Conservation (phyloP, 306 rosid species). For the Gastrolobium bilobum region DNA sequence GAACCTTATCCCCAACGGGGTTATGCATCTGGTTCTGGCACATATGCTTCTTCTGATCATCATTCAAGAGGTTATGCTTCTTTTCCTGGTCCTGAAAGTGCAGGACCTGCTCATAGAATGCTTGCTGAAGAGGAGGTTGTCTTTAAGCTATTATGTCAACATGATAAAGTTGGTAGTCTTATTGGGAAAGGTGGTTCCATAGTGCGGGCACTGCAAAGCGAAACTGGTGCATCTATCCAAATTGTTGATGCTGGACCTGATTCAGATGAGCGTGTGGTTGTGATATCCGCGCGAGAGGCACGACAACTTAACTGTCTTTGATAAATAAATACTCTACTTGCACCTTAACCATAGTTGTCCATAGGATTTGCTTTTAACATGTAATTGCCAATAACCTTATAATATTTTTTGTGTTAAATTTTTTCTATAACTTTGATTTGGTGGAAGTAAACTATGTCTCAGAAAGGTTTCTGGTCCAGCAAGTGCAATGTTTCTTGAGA, state of each 20-base stretch:
- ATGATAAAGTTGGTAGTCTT: constrained; percentile 89
- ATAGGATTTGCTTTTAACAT: constrained; percentile 10
- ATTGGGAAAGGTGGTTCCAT: constrained; percentile 92
- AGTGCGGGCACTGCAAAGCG: constrained; percentile 79
- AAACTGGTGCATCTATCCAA: constrained; percentile 90
- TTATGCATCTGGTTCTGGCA: constrained; percentile 46
- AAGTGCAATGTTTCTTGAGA: constrained; percentile 33
- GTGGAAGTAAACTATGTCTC: constrained; percentile 26
- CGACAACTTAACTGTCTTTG: constrained; percentile 45
- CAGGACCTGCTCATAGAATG: constrained; percentile 65
- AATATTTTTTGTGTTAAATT: constrained; percentile 6
- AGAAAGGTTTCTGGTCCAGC: background rate
- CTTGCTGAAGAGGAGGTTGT: constrained; percentile 83
- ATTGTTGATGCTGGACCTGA: constrained; percentile 77
- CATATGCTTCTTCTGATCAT: constrained; percentile 60
- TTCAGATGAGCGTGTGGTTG: constrained; percentile 80
- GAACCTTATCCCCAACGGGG: constrained; percentile 65
- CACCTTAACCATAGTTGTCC: background rate
- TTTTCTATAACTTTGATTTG: constrained; percentile 33
- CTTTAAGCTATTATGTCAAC: constrained; percentile 81
- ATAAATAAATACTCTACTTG: constrained; percentile 20
- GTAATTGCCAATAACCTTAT: constrained; percentile 13
- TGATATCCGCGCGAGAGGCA: constrained; percentile 90
- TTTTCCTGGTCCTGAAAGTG: constrained; percentile 66
- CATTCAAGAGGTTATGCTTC: constrained; percentile 69